Percentiles rank a stretch among this genome's conserved stretches.
These are phyloP conservation scores for Ustilago bromivora DNA, from an alignment of 1,284 basidiomycete species.

Conservation along the genomic window DNA sequence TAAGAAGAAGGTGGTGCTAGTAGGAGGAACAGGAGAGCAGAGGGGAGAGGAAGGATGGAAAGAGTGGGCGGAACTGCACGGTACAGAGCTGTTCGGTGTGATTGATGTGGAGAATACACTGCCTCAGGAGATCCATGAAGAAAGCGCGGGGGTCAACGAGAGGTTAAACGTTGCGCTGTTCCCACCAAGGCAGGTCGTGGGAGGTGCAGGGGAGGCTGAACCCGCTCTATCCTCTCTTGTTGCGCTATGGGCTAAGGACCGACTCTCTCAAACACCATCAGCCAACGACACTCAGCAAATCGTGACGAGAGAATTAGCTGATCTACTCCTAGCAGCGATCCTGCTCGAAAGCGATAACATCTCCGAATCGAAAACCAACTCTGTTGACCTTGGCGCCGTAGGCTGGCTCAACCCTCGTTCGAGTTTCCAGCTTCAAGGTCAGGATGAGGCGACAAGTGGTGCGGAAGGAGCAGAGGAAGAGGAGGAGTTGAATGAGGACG, in stretches of 20 bases:
- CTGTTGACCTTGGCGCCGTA: constrained; percentile 47
- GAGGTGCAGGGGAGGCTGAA: constrained; percentile 30
- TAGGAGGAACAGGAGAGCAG: constrained; percentile 22
- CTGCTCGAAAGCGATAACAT: constrained; percentile 45
- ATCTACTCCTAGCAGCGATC: constrained; percentile 39
- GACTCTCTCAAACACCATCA: background rate
- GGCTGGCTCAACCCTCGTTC: constrained; percentile 46
- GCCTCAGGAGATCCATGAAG: constrained; percentile 34
- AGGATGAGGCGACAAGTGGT: constrained; percentile 16
- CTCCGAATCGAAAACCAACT: constrained; percentile 37
- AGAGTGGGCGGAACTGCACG: constrained; percentile 46
- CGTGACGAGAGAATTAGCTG: constrained; percentile 32
- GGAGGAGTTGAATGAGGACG: constrained; percentile 34
- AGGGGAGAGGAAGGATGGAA: constrained; percentile 27
- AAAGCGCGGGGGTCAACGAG: constrained; percentile 30
- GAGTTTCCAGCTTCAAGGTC: constrained; percentile 33
- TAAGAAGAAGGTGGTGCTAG: constrained; percentile 41
- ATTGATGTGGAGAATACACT: constrained; percentile 38
- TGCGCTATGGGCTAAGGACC: constrained; percentile 39
- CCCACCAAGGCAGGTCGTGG: constrained; percentile 15
- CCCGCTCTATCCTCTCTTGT: constrained; percentile 40
- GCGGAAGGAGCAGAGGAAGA: background rate
- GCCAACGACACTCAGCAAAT: constrained; percentile 3
- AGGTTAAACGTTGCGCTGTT: constrained; percentile 34
- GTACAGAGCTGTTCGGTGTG: constrained; percentile 42